Percentiles rank a stretch among this genome's conserved stretches.
Evolutionary conservation across 1,284 basidiomycete species (phyloP).

Genomic region (Marasmius fiardii): DNA sequence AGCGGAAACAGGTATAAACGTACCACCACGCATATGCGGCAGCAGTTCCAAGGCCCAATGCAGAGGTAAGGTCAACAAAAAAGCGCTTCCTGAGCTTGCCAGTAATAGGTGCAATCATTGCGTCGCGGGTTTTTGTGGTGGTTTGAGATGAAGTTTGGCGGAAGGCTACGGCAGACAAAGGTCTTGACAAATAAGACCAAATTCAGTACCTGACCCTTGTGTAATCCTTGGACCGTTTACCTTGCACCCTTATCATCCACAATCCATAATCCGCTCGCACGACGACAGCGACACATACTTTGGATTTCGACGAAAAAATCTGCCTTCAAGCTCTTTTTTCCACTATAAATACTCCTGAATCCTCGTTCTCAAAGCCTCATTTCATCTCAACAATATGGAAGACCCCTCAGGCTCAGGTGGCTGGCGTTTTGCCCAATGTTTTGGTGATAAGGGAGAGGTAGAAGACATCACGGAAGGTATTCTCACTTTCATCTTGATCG

Average conservation of each 20-base stretch:
- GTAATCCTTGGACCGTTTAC: constrained; percentile 16
- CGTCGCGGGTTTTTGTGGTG: constrained; percentile 34
- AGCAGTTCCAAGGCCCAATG: constrained; percentile 69
- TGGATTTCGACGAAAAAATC: neutral
- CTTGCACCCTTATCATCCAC: constrained; percentile 14
- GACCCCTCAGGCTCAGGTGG: constrained; percentile 84
- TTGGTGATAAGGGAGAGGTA: constrained; percentile 98
- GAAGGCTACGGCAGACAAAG: constrained; percentile 1
- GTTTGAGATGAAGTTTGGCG: constrained; percentile 16
- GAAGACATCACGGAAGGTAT: constrained; percentile 99
- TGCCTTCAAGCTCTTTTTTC: constrained; percentile 20
- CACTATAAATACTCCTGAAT: constrained; percentile 20
- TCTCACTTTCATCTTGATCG: constrained; percentile 17
- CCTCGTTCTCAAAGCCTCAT: constrained; percentile 12
- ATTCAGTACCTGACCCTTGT: neutral
- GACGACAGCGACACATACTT: neutral
- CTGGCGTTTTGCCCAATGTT: constrained; percentile 99
- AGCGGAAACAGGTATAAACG: constrained; percentile 25
- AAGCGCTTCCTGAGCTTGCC: constrained; percentile 87
- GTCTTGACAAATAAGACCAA: constrained; percentile 7
- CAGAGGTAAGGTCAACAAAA: constrained; percentile 74
- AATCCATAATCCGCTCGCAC: neutral
- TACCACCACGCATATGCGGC: constrained; percentile 80
- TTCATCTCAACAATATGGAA: constrained; percentile 38
- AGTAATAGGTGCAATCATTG: constrained; percentile 81